A percentile compares a stretch with the other conserved stretches of the same genome.
phyloP scores from a whole-genome alignment of 768 basidiomycete genomes.

The Hygrocybe coccinea region DNA sequence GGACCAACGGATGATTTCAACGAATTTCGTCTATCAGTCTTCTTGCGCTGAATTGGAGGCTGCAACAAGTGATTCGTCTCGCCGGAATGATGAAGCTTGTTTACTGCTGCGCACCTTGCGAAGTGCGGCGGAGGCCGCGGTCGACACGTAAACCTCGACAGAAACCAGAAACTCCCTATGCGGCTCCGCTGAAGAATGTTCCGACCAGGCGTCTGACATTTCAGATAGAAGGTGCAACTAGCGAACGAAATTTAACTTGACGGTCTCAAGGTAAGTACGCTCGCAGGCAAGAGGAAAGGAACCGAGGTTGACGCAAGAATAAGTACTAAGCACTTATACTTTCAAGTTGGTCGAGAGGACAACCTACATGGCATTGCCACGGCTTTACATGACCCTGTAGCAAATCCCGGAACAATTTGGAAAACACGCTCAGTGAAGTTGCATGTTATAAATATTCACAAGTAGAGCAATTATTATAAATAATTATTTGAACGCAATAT shows the following conservation, averaged over 20 bases:
- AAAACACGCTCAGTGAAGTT: too few species aligned
- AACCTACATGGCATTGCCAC: too few species aligned
- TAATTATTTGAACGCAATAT: too few species aligned
- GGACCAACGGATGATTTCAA: slow-evolving; percentile 33
- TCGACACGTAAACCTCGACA: slow-evolving; percentile 59
- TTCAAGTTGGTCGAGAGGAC: too few species aligned
- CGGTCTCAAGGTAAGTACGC: background rate
- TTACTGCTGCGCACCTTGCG: slow-evolving; percentile 46
- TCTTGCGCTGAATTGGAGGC: slow-evolving; percentile 49
- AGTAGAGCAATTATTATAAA: too few species aligned
- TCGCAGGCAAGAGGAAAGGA: background rate
- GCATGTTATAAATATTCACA: too few species aligned
- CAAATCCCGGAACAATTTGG: too few species aligned
- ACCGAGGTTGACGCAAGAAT: too few species aligned
- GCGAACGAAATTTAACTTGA: background rate
- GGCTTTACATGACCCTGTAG: too few species aligned
- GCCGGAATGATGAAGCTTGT: slow-evolving; percentile 1
- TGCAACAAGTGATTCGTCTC: slow-evolving; percentile 19
- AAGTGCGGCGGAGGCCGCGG: slow-evolving; percentile 43
- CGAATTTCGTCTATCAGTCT: slow-evolving; percentile 50
- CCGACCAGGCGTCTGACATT: slow-evolving; percentile 35
- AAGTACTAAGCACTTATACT: too few species aligned
- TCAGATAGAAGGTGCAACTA: background rate
- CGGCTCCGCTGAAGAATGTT: slow-evolving; percentile 17
- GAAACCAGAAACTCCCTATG: slow-evolving; percentile 54